phyloP scores from a whole-genome alignment of 441 rosid species.

The Bruguiera hainesii region DNA sequence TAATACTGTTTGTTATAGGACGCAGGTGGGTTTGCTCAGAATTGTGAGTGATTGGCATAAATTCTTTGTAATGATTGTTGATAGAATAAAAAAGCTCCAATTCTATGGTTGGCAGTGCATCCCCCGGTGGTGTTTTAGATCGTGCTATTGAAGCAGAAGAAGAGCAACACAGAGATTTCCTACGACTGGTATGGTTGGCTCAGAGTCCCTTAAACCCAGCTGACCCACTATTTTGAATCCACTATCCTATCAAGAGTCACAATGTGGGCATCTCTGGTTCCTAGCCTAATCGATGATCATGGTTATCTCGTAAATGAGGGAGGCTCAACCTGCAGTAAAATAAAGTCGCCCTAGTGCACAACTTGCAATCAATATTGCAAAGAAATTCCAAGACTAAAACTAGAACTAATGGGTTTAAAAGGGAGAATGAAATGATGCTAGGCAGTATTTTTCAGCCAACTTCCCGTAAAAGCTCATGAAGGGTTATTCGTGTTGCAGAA shows the following conservation, averaged over 20 bases:
- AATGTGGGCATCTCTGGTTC: background rate
- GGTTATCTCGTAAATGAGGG: too few species aligned
- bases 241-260: background rate
- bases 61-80: conserved; percentile 10
- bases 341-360: too few species aligned
- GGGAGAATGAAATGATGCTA: conserved; percentile 5
- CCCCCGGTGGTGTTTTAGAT: conserved; percentile 81
- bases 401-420: background rate
- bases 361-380: background rate
- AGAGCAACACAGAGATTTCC: conserved; percentile 72
- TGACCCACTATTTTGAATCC: background rate
- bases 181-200: conserved; percentile 59
- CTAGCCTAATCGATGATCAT: background rate
- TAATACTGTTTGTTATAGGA: conserved; percentile 87
- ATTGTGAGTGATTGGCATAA: background rate
- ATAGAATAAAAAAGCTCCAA: background rate
- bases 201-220: background rate
- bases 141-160: conserved; percentile 84
- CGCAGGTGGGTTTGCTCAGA: conserved; percentile 57
- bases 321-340: too few species aligned
- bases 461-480: conserved; percentile 2
- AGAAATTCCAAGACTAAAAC: conserved; percentile 5
- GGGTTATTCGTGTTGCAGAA: conserved; percentile 49
- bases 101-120: conserved; percentile 47
- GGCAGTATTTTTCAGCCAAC: background rate